Evolutionary conservation across 2,329 filamentous ascomycete species (phyloP), one percentile per base, ranked within the genome.

Genomic region (Ascochyta viciae-villosae): DNA sequence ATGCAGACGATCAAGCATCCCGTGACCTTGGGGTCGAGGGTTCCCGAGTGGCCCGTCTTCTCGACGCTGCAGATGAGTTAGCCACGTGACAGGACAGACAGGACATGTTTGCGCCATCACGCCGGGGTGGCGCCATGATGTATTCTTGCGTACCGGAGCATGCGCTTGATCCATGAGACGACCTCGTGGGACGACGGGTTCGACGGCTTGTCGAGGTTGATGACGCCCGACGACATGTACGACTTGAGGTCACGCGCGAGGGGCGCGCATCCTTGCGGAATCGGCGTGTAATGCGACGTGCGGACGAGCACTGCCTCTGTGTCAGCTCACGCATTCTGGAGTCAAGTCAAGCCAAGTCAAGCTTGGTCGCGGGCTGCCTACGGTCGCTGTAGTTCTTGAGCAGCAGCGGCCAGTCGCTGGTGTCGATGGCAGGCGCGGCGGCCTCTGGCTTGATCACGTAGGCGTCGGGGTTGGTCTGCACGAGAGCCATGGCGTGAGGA

Each of bases 131-230:
- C n/a, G n/a, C n/a, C 19, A 19, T 19, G 0, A 3, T 19, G 19
- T 19, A 3, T 19, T 19, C 19, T 15, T 35, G 42, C 58, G 63
- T 86, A 92, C 89, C 90, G 89, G 53, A 99, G 85, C 72, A 98
- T 98, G 71, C 94, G 89, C 89, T 99, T 99, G 70, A 98, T 90
- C 95, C 95, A 99, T 66, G 95, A 94, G 74, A 99, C 95, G 65
- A 99, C 95, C 84, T 99, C 95, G 85, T 99, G 95, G 73, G 90
- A 95, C 66, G 93, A 97, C 50, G 94, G 94, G 83, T 99, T 99
- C 49, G 93, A 96, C 54, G 94, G 95, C 83, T 96, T 96, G 82
- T 96, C 91, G 68, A 97, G 88, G 82, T 99, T 99, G 81, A 99
- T 98, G 57, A 99, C 94, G 81, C 95, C 95, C 63, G 92, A 96